These are phyloP conservation scores for Trichoderma brevicompactum DNA, from an alignment of 2,329 filamentous ascomycete genomes.

Conservation along the genomic window DNA sequence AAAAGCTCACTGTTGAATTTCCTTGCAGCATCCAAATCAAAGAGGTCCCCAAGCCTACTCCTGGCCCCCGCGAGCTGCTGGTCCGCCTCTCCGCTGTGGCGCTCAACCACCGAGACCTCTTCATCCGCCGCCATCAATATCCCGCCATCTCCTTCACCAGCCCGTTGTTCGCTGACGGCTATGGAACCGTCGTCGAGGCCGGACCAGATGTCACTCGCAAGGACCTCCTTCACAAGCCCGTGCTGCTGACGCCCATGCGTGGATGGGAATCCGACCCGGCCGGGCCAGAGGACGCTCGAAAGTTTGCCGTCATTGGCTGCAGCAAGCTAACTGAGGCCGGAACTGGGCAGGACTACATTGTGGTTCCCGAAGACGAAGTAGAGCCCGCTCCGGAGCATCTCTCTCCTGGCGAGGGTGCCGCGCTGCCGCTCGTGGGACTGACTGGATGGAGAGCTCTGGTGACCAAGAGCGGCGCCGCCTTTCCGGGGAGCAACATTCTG, in stretches of 20 bases:
- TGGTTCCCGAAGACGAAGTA: constrained; percentile 71
- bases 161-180: constrained; percentile 82
- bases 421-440: constrained; percentile 80
- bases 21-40: constrained; percentile 59
- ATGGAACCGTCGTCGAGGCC: constrained; percentile 69
- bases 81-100: constrained; percentile 78
- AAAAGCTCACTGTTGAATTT: constrained; percentile 24
- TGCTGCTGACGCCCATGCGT: constrained; percentile 76
- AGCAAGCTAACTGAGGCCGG: constrained; percentile 66
- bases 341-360: constrained; percentile 74
- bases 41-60: constrained; percentile 64
- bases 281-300: constrained; percentile 68
- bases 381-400: constrained; percentile 78
- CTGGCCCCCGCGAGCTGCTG: constrained; percentile 70
- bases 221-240: constrained; percentile 63
- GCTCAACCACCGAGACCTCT: constrained; percentile 94
- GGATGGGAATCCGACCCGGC: constrained; percentile 75
- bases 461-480: constrained; percentile 71
- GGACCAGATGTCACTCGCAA: constrained; percentile 53
- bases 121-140: constrained; percentile 91
- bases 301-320: constrained; percentile 71
- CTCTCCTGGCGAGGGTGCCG: constrained; percentile 74
- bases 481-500: constrained; percentile 72
- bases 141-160: constrained; percentile 79
- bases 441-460: constrained; percentile 88